Evolutionary conservation across 371 early-diverging fungal species (phyloP).

Genomic region (Mortierella sp.): DNA sequence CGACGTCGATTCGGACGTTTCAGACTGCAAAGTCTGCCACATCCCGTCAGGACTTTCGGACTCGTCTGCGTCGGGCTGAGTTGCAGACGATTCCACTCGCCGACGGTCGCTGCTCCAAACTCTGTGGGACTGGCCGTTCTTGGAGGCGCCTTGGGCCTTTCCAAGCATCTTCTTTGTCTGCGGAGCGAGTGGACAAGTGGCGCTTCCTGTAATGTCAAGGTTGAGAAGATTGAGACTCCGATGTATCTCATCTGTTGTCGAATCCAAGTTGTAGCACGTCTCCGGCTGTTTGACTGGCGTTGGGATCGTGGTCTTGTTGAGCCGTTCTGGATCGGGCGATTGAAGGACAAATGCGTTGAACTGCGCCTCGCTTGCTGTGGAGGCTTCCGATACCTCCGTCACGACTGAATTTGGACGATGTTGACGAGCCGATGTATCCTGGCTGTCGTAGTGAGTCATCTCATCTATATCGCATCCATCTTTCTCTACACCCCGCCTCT

Average conservation of each 20-base stretch:
- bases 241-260: slow-evolving; percentile 51
- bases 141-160: slow-evolving; percentile 19
- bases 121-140: slow-evolving; percentile 4
- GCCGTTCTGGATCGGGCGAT: slow-evolving; percentile 20
- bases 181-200: slow-evolving; percentile 44
- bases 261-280: slow-evolving; percentile 39
- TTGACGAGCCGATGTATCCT: not conserved
- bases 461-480: not conserved
- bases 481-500: not conserved
- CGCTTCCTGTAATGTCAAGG: slow-evolving; percentile 45
- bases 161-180: slow-evolving; percentile 46
- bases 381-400: not conserved
- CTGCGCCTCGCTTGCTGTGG: not conserved
- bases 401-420: not conserved
- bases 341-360: slow-evolving; percentile 8
- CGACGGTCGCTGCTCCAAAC: slow-evolving; percentile 19
- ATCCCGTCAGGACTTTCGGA: slow-evolving; percentile 20
- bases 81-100: slow-evolving; percentile 20
- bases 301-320: not conserved
- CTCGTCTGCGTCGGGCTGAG: slow-evolving; percentile 12
- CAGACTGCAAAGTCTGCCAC: slow-evolving; percentile 40
- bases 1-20: not conserved
- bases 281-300: slow-evolving; percentile 28
- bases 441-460: not conserved
- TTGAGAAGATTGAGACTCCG: slow-evolving; percentile 44